Percentiles rank a stretch among this genome's conserved stretches.
Conservation (phyloP, 2,329 filamentous ascomycete genomes). For the Metarhizium sp. region DNA sequence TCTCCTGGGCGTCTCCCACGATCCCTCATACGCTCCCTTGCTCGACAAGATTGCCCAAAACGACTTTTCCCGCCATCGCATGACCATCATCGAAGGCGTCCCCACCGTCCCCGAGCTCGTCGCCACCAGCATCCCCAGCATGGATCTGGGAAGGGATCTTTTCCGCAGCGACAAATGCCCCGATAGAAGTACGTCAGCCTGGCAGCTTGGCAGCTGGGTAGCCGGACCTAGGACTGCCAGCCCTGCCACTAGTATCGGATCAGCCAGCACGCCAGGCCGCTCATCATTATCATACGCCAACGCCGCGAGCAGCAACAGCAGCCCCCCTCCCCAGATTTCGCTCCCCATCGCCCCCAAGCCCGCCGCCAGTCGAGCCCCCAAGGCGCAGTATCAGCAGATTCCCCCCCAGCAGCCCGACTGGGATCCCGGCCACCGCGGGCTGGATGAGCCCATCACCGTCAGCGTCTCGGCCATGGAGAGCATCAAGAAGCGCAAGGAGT, state of each 20-base stretch:
- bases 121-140: constrained; percentile 34
- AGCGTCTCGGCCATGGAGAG: constrained; percentile 37
- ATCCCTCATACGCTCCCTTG: constrained; percentile 50
- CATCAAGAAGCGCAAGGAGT: constrained; percentile 46
- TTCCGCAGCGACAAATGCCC: constrained; percentile 46
- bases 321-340: constrained; percentile 23
- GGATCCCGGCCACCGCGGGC: constrained; percentile 44
- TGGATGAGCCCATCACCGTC: constrained; percentile 42
- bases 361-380: constrained; percentile 1
- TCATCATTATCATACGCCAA: constrained; percentile 29
- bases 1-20: constrained; percentile 52
- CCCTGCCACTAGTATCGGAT: constrained; percentile 8
- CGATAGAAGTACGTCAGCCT: constrained; percentile 14
- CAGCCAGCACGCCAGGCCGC: constrained; percentile 5
- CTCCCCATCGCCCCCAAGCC: constrained; percentile 28
- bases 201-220: constrained; percentile 10
- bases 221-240: constrained; percentile 7
- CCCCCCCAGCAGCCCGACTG: constrained; percentile 29
- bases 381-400: constrained; percentile 13
- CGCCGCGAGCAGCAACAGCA: constrained; percentile 20
- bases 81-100: constrained; percentile 45
- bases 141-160: constrained; percentile 35
- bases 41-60: constrained; percentile 44
- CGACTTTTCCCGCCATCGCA: constrained; percentile 28
- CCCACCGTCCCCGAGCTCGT: constrained; percentile 41